Conservation (phyloP, 2,329 filamentous ascomycete species). For the Cyanodermella asteris region DNA sequence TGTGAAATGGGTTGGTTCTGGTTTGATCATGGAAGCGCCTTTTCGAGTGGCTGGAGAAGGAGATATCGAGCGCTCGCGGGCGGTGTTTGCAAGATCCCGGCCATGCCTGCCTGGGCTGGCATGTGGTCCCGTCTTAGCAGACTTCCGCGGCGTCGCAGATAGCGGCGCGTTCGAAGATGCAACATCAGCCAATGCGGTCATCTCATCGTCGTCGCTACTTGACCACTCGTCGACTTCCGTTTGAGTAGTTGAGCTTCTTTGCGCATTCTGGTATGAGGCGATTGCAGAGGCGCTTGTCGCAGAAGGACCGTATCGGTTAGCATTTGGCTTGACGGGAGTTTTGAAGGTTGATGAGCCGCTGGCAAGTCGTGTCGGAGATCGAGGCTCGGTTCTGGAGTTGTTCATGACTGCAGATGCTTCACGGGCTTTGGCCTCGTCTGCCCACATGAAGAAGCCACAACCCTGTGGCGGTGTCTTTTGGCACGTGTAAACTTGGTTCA, state of each 20-base stretch:
- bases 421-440: constrained; percentile 32
- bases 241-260: not conserved
- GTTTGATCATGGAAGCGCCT: constrained; percentile 2
- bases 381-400: constrained; percentile 26
- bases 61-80: constrained; percentile 1
- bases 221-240: constrained; percentile 8
- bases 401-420: constrained; percentile 27
- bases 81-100: constrained; percentile 2
- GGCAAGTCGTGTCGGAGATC: constrained; percentile 7
- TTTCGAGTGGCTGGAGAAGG: constrained; percentile 2
- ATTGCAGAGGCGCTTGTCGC: constrained; percentile 4
- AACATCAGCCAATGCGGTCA: constrained; percentile 13
- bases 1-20: not conserved
- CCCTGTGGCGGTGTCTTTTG: constrained; percentile 24
- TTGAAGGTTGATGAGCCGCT: constrained; percentile 1
- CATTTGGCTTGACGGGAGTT: constrained; percentile 5
- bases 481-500: constrained; percentile 30
- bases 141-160: constrained; percentile 17
- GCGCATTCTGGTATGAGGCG: constrained; percentile 2
- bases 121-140: constrained; percentile 12
- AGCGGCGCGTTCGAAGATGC: constrained; percentile 5
- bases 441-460: constrained; percentile 41
- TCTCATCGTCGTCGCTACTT: constrained; percentile 13
- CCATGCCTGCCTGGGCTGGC: constrained; percentile 16
- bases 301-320: constrained; percentile 1